Conservation (phyloP, 2,329 filamentous ascomycete genomes). For the Dactylonectria macrodidyma region DNA sequence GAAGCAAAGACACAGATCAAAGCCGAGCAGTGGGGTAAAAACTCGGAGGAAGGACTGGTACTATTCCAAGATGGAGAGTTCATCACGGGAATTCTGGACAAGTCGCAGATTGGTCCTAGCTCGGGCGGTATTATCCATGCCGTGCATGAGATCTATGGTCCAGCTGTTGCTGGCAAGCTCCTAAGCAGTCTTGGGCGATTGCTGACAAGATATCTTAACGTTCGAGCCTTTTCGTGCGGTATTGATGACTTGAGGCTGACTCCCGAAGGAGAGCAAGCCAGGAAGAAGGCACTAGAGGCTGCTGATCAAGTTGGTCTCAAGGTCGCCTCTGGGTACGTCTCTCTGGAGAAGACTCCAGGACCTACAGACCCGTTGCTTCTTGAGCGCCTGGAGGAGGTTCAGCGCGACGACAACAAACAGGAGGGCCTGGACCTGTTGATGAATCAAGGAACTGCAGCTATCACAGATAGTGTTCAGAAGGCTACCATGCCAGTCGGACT, state of each 20-base stretch:
- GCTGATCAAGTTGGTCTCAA: constrained; percentile 81
- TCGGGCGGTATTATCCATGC: constrained; percentile 91
- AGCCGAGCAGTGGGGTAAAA: constrained; percentile 82
- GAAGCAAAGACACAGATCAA: constrained; percentile 84
- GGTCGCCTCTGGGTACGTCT: constrained; percentile 91
- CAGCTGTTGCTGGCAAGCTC: constrained; percentile 86
- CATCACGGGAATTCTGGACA: constrained; percentile 92
- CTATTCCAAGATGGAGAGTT: constrained; percentile 90
- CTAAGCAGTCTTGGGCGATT: constrained; percentile 92
- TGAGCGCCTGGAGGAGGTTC: constrained; percentile 86
- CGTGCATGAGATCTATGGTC: constrained; percentile 93
- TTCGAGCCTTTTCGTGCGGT: constrained; percentile 96
- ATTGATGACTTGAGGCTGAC: constrained; percentile 96
- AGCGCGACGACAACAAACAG: constrained; percentile 93
- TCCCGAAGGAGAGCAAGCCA: constrained; percentile 79
- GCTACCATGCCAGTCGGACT: constrained; percentile 86
- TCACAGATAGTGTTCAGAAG: constrained; percentile 85
- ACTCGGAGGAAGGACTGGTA: constrained; percentile 85
- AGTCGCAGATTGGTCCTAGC: constrained; percentile 91
- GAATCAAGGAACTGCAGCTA: constrained; percentile 76
- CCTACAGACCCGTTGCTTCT: constrained; percentile 80
- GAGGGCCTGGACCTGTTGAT: constrained; percentile 90
- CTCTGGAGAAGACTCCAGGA: constrained; percentile 77
- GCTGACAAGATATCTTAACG: constrained; percentile 90
- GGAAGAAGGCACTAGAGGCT: constrained; percentile 77